Evolutionary conservation across 805 yeast species (phyloP).

Genomic region (Myxozyma vanderwaltii): DNA sequence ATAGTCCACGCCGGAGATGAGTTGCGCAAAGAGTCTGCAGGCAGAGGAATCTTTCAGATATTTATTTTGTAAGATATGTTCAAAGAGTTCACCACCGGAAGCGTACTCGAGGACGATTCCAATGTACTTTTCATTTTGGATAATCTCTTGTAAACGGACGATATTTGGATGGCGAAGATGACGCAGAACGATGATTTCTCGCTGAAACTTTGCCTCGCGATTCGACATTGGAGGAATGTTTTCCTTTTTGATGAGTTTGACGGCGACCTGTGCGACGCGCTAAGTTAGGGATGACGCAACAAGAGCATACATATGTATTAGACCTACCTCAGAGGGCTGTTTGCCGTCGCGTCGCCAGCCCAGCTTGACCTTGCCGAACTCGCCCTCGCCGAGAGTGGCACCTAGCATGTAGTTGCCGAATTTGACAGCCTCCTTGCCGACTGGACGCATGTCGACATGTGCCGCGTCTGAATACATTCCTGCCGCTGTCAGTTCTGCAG

Average conservation of each 20-base stretch:
- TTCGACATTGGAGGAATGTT: constrained; percentile 84
- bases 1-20: constrained; percentile 91
- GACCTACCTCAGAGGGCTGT: constrained; percentile 48
- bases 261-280: constrained; percentile 75
- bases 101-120: constrained; percentile 97
- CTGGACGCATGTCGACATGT: constrained; percentile 26
- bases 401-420: constrained; percentile 92
- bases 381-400: constrained; percentile 95
- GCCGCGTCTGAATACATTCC: constrained; percentile 15
- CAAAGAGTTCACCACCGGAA: constrained; percentile 95
- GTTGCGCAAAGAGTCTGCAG: constrained; percentile 84
- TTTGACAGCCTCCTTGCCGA: constrained; percentile 41
- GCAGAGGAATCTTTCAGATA: constrained; percentile 86
- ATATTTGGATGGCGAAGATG: constrained; percentile 87
- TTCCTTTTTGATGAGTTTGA: constrained; percentile 86
- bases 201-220: constrained; percentile 82
- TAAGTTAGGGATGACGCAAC: too few relatives aligned
- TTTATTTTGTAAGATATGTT: constrained; percentile 83
- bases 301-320: too few relatives aligned
- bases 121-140: constrained; percentile 90
- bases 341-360: constrained; percentile 89
- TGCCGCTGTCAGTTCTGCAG: neutral
- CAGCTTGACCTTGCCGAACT: constrained; percentile 94
- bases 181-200: constrained; percentile 90
- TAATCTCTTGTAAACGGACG: constrained; percentile 85